Evolutionary conservation across 257 asterid species (phyloP), one percentile per base, ranked within the genome.

Genomic region (Gentiana dahurica): DNA sequence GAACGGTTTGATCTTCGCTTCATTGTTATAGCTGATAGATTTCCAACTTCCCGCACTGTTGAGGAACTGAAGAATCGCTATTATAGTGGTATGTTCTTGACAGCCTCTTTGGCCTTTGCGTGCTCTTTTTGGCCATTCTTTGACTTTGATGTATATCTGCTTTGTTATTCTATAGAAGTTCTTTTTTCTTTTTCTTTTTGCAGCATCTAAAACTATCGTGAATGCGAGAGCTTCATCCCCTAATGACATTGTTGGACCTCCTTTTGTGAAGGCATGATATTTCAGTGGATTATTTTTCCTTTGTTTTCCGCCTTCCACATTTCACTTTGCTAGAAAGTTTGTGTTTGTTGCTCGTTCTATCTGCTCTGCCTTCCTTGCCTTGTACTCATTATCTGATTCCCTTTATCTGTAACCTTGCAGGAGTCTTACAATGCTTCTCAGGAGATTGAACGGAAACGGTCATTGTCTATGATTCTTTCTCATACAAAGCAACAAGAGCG

Each of bases 401-500:
- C 34, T 53, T 12, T 12, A 54, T 24, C 51, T 58, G 51, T 51
- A 5, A 62, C 61, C 45, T 51, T 81, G 51, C 67, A 92, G 98
- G 94, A 87, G 48, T 79, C 82, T 11, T 92, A 92, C 68, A 79
- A 85, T 69, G 73, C 75, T 54, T 62, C 85, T 41, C 97, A 86
- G 70, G 98, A 92, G 55, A 76, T 75, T 53, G 98, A 92, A 68
- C 77, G 97, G 49, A 92, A 83, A 72, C 94, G 94, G 46, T 86
- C 98, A 69, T 60, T 88, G 66, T 77, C 79, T 15, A 73, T 88
- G 84, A 83, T 92, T 53, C 94, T 92, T 70, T 92, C 97, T 68
- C 97, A 88, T 58, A 83, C 96, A 60, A 92, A 85, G 81, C 95
- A 77, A 55, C 94, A 92, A 73, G 98, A 88, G 73, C 90, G 84